Conservation (phyloP, 2,329 filamentous ascomycete species). For the Macrophomina phaseolina region DNA sequence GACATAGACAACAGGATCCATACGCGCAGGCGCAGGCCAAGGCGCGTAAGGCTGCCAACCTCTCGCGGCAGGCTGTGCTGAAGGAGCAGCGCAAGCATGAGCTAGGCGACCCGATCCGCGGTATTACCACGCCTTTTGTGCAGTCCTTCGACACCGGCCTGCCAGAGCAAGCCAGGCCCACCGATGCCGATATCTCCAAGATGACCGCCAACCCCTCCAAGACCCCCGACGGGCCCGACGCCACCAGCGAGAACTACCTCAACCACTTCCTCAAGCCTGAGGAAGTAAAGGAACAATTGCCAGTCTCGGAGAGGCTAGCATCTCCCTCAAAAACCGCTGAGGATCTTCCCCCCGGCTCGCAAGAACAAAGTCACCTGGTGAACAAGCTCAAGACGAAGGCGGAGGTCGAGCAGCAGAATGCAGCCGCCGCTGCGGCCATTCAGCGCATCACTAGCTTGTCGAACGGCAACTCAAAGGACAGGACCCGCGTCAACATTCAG, state of each 20-base stretch:
- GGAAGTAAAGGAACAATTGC: constrained; percentile 70
- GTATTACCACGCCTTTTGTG: constrained; percentile 80
- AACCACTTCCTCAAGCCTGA: constrained; percentile 76
- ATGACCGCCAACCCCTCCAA: constrained; percentile 28
- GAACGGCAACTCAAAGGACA: constrained; percentile 79
- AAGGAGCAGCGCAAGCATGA: constrained; percentile 66
- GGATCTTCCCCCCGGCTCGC: constrained; percentile 28
- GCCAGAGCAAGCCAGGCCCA: constrained; percentile 31
- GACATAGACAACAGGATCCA: constrained; percentile 71
- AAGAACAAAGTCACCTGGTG: constrained; percentile 40
- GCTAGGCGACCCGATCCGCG: constrained; percentile 79
- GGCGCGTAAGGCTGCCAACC: constrained; percentile 82
- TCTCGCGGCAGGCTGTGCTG: constrained; percentile 75
- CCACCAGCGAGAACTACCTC: constrained; percentile 55
- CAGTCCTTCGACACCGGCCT: constrained; percentile 74
- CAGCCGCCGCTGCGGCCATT: constrained; percentile 73
- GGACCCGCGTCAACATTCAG: constrained; percentile 79
- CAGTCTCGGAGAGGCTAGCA: constrained; percentile 71
- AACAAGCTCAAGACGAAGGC: constrained; percentile 46
- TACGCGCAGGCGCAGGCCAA: constrained; percentile 81
- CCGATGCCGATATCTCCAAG: constrained; percentile 31
- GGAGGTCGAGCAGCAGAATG: constrained; percentile 54
- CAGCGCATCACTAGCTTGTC: constrained; percentile 77
- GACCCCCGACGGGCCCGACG: constrained; percentile 28
- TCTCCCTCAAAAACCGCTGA: constrained; percentile 53